Percentiles rank a stretch among this genome's conserved stretches.
phyloP scores from a whole-genome alignment of 2,329 filamentous ascomycete genomes.

The Atkinsonella hypoxylon region DNA sequence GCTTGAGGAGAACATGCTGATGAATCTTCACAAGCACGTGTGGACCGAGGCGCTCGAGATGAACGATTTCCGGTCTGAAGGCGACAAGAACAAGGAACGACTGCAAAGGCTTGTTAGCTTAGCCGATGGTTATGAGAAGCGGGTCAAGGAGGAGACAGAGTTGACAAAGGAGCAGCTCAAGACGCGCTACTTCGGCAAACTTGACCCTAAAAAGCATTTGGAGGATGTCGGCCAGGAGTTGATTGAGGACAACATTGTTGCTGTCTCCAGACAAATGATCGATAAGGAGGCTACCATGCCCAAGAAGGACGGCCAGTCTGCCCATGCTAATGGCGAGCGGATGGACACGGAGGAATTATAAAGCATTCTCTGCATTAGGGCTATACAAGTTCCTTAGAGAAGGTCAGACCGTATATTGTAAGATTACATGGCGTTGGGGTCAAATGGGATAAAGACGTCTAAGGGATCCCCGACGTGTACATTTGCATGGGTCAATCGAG shows the following conservation, averaged over 20 bases:
- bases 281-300: conserved; percentile 96
- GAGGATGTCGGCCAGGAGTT: conserved; percentile 92
- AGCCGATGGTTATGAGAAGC: conserved; percentile 94
- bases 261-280: conserved; percentile 97
- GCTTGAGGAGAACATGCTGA: conserved; percentile 97
- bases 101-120: conserved; percentile 79
- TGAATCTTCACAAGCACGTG: conserved; percentile 99
- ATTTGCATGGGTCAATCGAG: background rate
- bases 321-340: conserved; percentile 40
- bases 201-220: conserved; percentile 98
- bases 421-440: conserved; percentile 20
- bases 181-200: conserved; percentile 96
- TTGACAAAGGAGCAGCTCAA: conserved; percentile 95
- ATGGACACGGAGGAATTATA: conserved; percentile 55
- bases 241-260: conserved; percentile 98
- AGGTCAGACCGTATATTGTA: conserved; percentile 14
- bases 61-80: conserved; percentile 86
- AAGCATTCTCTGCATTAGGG: background rate
- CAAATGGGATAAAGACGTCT: conserved; percentile 16
- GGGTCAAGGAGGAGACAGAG: conserved; percentile 97
- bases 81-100: conserved; percentile 72
- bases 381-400: conserved; percentile 11
- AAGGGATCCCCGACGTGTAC: background rate
- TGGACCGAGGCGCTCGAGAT: conserved; percentile 98
- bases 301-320: conserved; percentile 47